Evolutionary conservation across 805 yeast genomes (phyloP).

Genomic region (Candida jianshihensis): DNA sequence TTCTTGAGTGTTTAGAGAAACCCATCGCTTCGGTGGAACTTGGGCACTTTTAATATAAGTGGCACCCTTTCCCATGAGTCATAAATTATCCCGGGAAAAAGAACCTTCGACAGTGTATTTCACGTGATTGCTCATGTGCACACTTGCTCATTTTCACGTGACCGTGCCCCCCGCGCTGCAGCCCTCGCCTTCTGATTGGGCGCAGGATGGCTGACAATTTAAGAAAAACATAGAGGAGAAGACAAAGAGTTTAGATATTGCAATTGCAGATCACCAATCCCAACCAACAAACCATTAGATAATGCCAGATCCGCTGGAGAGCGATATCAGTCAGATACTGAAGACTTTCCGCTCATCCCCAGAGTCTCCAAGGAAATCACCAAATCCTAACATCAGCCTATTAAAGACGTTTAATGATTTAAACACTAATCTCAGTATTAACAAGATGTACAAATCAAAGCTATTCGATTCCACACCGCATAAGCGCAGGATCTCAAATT

Average conservation of each 20-base stretch:
- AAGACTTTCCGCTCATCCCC: not conserved
- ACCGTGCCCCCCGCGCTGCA: too few relatives aligned
- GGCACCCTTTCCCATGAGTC: too few relatives aligned
- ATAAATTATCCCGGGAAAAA: too few relatives aligned
- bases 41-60: too few relatives aligned
- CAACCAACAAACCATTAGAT: not conserved
- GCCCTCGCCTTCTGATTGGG: too few relatives aligned
- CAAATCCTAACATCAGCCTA: not conserved
- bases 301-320: not conserved
- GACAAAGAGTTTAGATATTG: not conserved
- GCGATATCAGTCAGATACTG: constrained; percentile 1
- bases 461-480: constrained; percentile 1
- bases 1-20: not conserved
- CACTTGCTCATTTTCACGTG: too few relatives aligned
- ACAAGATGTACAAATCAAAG: constrained; percentile 2
- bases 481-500: constrained; percentile 3
- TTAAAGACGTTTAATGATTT: not conserved
- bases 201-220: too few relatives aligned
- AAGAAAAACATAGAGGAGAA: not conserved
- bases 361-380: not conserved
- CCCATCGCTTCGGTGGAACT: too few relatives aligned
- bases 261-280: not conserved
- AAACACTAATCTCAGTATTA: not conserved
- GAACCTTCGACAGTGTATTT: not conserved
- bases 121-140: too few relatives aligned